Conservation (phyloP, 495 filamentous ascomycete genomes). For the Cercophora scortea region DNA sequence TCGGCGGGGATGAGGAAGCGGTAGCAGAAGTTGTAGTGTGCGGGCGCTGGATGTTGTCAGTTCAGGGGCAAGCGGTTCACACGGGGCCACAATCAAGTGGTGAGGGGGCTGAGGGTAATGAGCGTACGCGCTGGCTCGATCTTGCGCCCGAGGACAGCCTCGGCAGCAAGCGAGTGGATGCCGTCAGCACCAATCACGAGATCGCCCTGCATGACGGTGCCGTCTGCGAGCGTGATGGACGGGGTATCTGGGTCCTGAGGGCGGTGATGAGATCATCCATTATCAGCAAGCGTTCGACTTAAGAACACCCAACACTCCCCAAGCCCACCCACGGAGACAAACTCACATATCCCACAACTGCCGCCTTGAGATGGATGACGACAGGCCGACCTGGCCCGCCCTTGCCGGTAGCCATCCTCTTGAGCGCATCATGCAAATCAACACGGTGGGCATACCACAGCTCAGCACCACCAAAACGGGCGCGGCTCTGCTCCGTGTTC, state of each 20-base stretch:
- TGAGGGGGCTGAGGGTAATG: background rate
- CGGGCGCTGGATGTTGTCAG: conserved; percentile 3
- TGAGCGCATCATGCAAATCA: conserved; percentile 34
- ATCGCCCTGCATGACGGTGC: conserved; percentile 25
- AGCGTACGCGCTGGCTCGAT: too few species aligned
- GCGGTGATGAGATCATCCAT: conserved; percentile 9
- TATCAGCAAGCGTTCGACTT: background rate
- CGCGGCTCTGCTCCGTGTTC: background rate
- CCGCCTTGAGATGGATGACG: conserved; percentile 18
- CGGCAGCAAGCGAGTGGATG: conserved; percentile 28
- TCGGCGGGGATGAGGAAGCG: conserved; percentile 35
- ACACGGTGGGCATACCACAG: conserved; percentile 5
- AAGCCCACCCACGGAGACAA: conserved; percentile 3
- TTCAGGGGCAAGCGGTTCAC: too few species aligned
- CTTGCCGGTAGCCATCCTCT: conserved; percentile 23
- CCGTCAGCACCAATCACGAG: conserved; percentile 44
- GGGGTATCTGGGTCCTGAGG: conserved; percentile 20
- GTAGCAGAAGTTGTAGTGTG: conserved; percentile 31
- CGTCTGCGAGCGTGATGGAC: conserved; percentile 29
- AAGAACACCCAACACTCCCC: conserved; percentile 10
- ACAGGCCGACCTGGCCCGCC: conserved; percentile 18
- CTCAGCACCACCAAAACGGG: background rate
- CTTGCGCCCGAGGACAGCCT: conserved; percentile 11
- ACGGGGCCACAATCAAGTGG: too few species aligned
- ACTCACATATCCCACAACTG: conserved; percentile 18